A percentile compares a stretch with the other conserved stretches of the same genome.
These are phyloP conservation scores for Picea sitchensis DNA, from an alignment of 75 land plant species.

Conservation along the genomic window DNA sequence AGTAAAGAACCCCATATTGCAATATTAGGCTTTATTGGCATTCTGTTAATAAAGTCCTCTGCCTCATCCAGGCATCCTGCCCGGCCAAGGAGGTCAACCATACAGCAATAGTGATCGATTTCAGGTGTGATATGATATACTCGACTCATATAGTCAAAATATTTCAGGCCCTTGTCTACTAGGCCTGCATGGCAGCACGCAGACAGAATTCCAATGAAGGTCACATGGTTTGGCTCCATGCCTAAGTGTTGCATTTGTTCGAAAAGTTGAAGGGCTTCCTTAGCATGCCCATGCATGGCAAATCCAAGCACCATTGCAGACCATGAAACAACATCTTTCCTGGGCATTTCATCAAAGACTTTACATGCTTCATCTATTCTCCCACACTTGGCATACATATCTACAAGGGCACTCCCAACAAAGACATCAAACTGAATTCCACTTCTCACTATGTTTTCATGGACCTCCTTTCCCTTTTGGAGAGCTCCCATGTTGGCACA, in stretches of 20 bases:
- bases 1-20: conserved; percentile 12
- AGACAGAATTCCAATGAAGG: background rate
- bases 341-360: conserved; percentile 13
- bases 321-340: conserved; percentile 14
- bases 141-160: background rate
- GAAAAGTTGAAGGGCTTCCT: background rate
- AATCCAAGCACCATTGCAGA: conserved; percentile 20
- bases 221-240: background rate
- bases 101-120: background rate
- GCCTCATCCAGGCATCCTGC: conserved; percentile 8
- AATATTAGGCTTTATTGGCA: background rate
- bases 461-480: conserved; percentile 7
- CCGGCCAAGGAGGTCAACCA: conserved; percentile 16
- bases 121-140: background rate
- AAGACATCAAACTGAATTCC: background rate
- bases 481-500: conserved; percentile 11
- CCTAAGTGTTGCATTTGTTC: background rate
- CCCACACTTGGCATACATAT: conserved; percentile 19
- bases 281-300: conserved; percentile 12
- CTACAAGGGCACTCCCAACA: conserved; percentile 9
- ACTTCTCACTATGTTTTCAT: background rate
- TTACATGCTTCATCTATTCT: background rate
- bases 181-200: conserved; percentile 1
- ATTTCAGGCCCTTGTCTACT: background rate
- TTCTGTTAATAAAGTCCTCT: conserved; percentile 2